Evolutionary conservation across 441 rosid genomes (phyloP), one percentile per base, ranked within the genome.

Genomic region (Euphorbia schlechtendalii): DNA sequence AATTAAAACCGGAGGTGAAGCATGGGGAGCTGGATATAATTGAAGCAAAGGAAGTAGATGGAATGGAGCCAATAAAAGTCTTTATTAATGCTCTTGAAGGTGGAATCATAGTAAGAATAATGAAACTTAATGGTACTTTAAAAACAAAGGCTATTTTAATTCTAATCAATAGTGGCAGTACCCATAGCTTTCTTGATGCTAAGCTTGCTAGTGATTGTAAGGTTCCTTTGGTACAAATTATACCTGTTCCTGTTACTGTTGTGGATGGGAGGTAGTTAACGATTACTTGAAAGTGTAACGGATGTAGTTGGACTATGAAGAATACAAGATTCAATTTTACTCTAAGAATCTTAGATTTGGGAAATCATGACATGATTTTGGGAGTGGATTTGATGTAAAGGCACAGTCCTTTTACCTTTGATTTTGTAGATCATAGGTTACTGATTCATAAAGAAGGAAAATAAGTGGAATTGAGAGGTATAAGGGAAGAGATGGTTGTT

Each of bases 11-110:
- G n/a, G n/a, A n/a, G n/a, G n/a, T n/a, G n/a, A n/a, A n/a, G n/a
- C n/a, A n/a, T n/a, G n/a, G n/a, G n/a, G n/a, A n/a, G n/a, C n/a
- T n/a, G n/a, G n/a, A n/a, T n/a, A n/a, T n/a, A 4, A n/a, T n/a
- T n/a, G n/a, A n/a, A n/a, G n/a, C n/a, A n/a, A n/a, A n/a, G n/a
- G 34, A 25, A 1, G 0, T 0, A 25, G 1, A 24, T 0, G 4
- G 2, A 1, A 38, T 3, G 2, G 20, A 28, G 4, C 11, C 28
- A 15, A 0, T 13, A 5, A 5, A 27, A 13, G 12, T 41, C 0
- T 60, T n/a, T 0, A 21, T 22, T 1, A 11, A 24, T 60, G 49
- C 20, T 0, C 0, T 60, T 0, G 20, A 12, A 5, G 30, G 32
- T 0, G n/a, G 27, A 4, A 0, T 4, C 1, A 5, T 4, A 20